Evolutionary conservation across 805 yeast genomes (phyloP).

Genomic region (Kuraishia cidri): DNA sequence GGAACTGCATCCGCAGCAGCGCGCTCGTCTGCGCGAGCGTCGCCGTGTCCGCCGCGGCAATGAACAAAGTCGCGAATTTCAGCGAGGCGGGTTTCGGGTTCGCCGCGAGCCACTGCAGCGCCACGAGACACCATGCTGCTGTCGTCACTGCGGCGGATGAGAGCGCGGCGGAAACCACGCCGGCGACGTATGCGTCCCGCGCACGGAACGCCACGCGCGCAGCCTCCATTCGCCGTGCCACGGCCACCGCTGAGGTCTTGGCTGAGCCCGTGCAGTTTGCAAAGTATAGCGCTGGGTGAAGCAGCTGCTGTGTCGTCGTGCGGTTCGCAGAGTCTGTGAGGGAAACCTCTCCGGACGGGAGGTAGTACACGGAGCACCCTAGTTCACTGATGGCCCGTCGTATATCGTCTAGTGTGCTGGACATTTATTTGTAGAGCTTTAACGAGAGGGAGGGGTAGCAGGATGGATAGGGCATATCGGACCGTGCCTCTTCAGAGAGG

Average conservation of each 20-base stretch:
- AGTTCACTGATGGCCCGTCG: too few relatives aligned
- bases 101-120: conserved; percentile 44
- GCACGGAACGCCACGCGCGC: not conserved
- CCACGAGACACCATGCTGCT: conserved; percentile 62
- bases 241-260: conserved; percentile 8
- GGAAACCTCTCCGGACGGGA: conserved; percentile 24
- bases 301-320: not conserved
- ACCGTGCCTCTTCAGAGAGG: too few relatives aligned
- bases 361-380: conserved; percentile 30
- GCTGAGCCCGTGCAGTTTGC: conserved; percentile 28
- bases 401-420: too few relatives aligned
- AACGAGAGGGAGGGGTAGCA: too few relatives aligned
- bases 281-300: conserved; percentile 32
- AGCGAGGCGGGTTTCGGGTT: conserved; percentile 51
- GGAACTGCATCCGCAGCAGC: conserved; percentile 41
- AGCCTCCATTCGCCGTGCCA: not conserved
- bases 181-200: conserved; percentile 24
- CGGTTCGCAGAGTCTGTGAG: conserved; percentile 8
- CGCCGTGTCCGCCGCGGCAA: conserved; percentile 45
- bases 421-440: too few relatives aligned
- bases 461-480: too few relatives aligned
- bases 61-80: conserved; percentile 46
- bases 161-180: conserved; percentile 36
- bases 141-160: conserved; percentile 47
- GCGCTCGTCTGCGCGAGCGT: conserved; percentile 35